phyloP scores from a whole-genome alignment of 208 protist species.

The Wallacemonas sp. region DNA sequence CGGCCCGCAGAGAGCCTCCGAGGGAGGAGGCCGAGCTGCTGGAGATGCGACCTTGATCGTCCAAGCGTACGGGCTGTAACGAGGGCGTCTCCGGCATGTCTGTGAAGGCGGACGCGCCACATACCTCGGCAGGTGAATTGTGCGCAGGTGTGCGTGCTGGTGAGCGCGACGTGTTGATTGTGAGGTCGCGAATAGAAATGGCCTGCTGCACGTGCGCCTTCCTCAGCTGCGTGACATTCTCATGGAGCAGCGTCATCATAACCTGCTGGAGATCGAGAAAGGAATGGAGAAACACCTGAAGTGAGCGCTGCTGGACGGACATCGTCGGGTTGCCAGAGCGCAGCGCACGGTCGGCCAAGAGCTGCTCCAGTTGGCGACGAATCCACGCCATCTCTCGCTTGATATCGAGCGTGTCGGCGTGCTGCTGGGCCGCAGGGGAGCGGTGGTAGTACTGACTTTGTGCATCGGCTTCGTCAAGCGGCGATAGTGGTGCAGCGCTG shows the following conservation, averaged over 20 bases:
- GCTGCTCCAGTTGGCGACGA: slow-evolving; percentile 6
- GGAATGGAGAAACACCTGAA: slow-evolving; percentile 18
- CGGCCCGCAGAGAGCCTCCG: neutral
- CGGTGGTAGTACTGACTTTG: slow-evolving; percentile 10
- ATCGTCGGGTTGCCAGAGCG: slow-evolving; percentile 9
- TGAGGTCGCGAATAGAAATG: neutral
- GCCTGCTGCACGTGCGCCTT: slow-evolving; percentile 7
- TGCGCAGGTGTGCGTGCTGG: slow-evolving; percentile 4
- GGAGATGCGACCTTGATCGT: neutral
- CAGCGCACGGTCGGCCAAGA: neutral
- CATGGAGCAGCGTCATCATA: slow-evolving; percentile 14
- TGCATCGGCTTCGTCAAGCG: neutral
- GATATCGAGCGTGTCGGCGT: slow-evolving; percentile 17
- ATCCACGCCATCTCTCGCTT: slow-evolving; percentile 23
- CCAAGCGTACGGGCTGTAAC: neutral
- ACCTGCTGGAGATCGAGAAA: slow-evolving; percentile 21
- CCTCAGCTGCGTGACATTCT: slow-evolving; percentile 3
- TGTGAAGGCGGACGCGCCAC: neutral
- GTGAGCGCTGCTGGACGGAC: slow-evolving; percentile 14
- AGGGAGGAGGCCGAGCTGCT: neutral
- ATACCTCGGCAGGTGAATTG: neutral
- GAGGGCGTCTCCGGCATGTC: neutral
- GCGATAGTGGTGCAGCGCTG: neutral
- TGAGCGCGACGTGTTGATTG: neutral
- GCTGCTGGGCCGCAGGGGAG: slow-evolving; percentile 12